Percentiles rank a stretch among this genome's conserved stretches.
Conservation (phyloP, 2,329 filamentous ascomycete genomes). For the Pestalotiopsis sp. region DNA sequence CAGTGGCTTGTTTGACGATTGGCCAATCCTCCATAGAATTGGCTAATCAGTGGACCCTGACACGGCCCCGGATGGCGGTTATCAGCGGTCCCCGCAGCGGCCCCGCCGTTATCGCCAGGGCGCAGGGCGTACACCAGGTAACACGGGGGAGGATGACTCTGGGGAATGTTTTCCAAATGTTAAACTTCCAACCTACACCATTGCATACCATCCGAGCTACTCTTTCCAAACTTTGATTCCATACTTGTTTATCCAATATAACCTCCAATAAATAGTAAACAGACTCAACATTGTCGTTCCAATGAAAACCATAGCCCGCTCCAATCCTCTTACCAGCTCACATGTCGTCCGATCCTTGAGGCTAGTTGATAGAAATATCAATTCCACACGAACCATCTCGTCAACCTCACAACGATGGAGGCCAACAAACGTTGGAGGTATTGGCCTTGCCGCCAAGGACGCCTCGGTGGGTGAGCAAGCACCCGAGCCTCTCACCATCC, state of each 20-base stretch:
- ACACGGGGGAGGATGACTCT: background rate
- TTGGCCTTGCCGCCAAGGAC: constrained; percentile 24
- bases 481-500: constrained; percentile 55
- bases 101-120: background rate
- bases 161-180: background rate
- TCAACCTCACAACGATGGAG: background rate
- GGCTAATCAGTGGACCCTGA: background rate
- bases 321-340: background rate
- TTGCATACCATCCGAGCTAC: background rate
- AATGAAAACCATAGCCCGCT: background rate
- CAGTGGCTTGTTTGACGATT: background rate
- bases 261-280: no score
- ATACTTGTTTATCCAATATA: background rate
- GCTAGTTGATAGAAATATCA: background rate
- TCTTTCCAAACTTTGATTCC: background rate
- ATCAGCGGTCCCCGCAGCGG: background rate
- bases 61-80: background rate
- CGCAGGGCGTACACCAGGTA: background rate
- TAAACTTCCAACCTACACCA: background rate
- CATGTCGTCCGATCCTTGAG: background rate
- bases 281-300: background rate
- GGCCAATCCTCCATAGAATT: background rate
- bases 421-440: constrained; percentile 24
- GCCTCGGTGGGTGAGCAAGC: constrained; percentile 23
- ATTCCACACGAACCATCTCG: background rate